These are phyloP conservation scores for Penicillium sp. DNA, from an alignment of 2,329 filamentous ascomycete species.

Conservation along the genomic window DNA sequence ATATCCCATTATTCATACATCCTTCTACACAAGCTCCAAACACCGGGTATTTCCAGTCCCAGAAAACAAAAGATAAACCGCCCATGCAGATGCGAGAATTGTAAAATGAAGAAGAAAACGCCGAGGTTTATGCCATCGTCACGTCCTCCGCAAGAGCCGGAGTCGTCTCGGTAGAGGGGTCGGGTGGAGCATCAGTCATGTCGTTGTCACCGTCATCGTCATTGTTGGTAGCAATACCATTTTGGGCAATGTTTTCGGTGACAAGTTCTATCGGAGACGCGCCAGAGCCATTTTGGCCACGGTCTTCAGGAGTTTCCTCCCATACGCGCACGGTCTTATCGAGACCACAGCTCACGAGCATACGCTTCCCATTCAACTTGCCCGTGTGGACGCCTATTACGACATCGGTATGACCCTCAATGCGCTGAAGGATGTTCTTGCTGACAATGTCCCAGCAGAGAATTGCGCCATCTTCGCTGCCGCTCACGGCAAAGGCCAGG, in stretches of 20 bases:
- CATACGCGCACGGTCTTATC: slow-evolving; percentile 69
- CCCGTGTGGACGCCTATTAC: slow-evolving; percentile 67
- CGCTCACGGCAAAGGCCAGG: slow-evolving; percentile 71
- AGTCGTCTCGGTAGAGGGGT: slow-evolving; percentile 2
- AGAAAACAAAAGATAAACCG: slow-evolving; percentile 4
- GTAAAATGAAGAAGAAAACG: not conserved
- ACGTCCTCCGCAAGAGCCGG: slow-evolving; percentile 11
- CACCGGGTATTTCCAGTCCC: slow-evolving; percentile 20
- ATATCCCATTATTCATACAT: not conserved
- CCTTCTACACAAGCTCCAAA: slow-evolving; percentile 7
- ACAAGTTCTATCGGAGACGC: not conserved
- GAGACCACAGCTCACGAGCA: slow-evolving; percentile 67
- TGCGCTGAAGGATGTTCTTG: slow-evolving; percentile 78
- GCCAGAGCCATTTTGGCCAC: not conserved
- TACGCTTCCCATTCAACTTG: slow-evolving; percentile 52
- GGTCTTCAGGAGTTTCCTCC: slow-evolving; percentile 50
- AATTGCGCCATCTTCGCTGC: slow-evolving; percentile 85
- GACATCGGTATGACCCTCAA: slow-evolving; percentile 63
- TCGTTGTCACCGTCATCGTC: slow-evolving; percentile 6
- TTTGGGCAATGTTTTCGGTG: not conserved
- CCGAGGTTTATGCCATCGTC: slow-evolving; percentile 24
- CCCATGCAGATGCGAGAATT: slow-evolving; percentile 12
- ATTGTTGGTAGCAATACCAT: not conserved
- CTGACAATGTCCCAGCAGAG: slow-evolving; percentile 89
- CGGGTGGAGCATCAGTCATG: slow-evolving; percentile 4